Evolutionary conservation across 306 rosid species (phyloP).

Genomic region (Chamaecrista fasciculata): DNA sequence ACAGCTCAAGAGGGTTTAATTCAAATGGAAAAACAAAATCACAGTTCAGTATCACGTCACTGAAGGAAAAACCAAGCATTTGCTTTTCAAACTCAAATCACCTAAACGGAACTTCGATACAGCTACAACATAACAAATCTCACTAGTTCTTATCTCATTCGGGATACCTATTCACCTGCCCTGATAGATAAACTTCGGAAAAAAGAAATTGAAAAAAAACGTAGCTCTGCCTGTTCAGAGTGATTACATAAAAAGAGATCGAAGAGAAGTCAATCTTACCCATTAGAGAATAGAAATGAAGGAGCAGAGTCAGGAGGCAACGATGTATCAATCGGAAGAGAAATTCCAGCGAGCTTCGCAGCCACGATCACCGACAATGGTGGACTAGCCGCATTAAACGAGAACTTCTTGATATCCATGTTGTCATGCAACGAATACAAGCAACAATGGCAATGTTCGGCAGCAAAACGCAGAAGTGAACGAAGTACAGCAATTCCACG

Average conservation of each 20-base stretch:
- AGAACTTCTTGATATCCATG: slow-evolving; percentile 55
- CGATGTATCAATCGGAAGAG: slow-evolving; percentile 49
- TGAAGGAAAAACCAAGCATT: background rate
- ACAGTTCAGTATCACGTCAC: background rate
- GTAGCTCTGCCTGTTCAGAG: background rate
- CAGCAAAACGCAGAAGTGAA: background rate
- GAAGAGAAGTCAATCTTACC: slow-evolving; percentile 41
- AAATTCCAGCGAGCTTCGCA: slow-evolving; percentile 56
- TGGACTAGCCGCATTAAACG: slow-evolving; percentile 60
- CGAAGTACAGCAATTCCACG: background rate
- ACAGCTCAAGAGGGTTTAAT: background rate
- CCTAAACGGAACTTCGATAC: background rate
- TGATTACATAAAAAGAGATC: background rate
- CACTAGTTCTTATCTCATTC: background rate
- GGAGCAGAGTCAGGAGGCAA: slow-evolving; percentile 57
- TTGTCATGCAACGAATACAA: background rate
- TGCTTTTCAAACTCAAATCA: background rate
- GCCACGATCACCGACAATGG: slow-evolving; percentile 74
- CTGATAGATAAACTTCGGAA: background rate
- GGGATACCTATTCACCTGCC: background rate
- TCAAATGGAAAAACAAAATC: background rate
- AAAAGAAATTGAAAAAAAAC: background rate
- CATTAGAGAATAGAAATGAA: slow-evolving; percentile 49
- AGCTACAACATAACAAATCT: background rate
- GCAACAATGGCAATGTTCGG: background rate